Conservation (phyloP, 1,284 basidiomycete species). For the Ustilago crameri region DNA sequence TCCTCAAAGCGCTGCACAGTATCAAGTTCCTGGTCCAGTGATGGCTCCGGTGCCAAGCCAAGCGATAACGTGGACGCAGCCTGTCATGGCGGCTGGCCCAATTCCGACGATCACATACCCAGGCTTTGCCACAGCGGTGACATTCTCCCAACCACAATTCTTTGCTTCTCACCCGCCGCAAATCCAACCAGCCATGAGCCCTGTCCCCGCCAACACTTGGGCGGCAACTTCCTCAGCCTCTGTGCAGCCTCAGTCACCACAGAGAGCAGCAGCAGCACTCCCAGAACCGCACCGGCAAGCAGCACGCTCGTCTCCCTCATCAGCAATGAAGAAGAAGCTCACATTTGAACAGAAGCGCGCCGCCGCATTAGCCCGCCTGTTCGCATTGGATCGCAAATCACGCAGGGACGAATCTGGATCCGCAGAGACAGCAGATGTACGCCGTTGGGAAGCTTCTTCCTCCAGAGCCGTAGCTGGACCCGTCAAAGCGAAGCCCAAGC, state of each 20-base stretch:
- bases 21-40: constrained; percentile 13
- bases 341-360: neutral
- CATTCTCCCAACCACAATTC: constrained; percentile 41
- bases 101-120: constrained; percentile 27
- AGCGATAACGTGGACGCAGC: constrained; percentile 31
- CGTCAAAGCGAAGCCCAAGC: constrained; percentile 1
- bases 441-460: neutral
- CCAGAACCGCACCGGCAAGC: neutral
- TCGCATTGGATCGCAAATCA: neutral
- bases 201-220: constrained; percentile 9
- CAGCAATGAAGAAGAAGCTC: neutral
- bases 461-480: neutral
- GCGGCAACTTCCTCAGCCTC: neutral
- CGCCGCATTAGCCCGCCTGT: neutral
- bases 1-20: constrained; percentile 10
- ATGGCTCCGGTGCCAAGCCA: constrained; percentile 12
- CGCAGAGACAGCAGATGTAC: neutral
- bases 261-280: neutral
- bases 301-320: neutral
- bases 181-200: constrained; percentile 7
- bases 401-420: neutral
- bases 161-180: constrained; percentile 23
- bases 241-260: constrained; percentile 13
- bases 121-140: constrained; percentile 37
- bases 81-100: constrained; percentile 19